These are phyloP conservation scores for Pestalotiopsis sp. DNA, from an alignment of 2,329 filamentous ascomycete genomes.

Conservation along the genomic window DNA sequence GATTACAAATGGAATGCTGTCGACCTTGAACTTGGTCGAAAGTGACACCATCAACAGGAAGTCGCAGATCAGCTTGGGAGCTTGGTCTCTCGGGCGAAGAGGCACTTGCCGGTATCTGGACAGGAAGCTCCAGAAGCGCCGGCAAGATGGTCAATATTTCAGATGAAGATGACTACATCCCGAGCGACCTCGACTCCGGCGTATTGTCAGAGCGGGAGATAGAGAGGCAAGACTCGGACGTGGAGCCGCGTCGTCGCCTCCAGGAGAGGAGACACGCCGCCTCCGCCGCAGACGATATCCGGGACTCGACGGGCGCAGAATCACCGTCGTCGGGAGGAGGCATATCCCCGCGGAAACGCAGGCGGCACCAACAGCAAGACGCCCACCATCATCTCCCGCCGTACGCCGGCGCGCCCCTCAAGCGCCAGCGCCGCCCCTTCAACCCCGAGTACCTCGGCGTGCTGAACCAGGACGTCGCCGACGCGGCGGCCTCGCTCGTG, in stretches of 20 bases:
- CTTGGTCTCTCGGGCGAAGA: background rate
- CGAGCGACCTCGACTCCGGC: conserved; percentile 1
- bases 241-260: background rate
- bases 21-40: too few species aligned
- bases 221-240: background rate
- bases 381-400: conserved; percentile 17
- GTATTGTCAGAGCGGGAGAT: background rate
- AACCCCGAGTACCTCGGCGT: conserved; percentile 49
- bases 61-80: background rate
- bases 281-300: background rate
- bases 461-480: conserved; percentile 59
- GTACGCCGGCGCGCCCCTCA: conserved; percentile 36
- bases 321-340: background rate
- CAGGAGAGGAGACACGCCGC: background rate
- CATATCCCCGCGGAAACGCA: conserved; percentile 8
- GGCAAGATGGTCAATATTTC: background rate
- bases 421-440: conserved; percentile 43
- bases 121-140: background rate
- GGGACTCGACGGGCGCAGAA: background rate
- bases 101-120: background rate
- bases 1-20: too few species aligned
- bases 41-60: background rate
- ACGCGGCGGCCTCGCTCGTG: conserved; percentile 42
- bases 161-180: conserved; percentile 9
- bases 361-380: background rate